Percentiles rank a stretch among this genome's conserved stretches.
Conservation (phyloP, 1,284 basidiomycete genomes). For the Rhodotorula sp. region DNA sequence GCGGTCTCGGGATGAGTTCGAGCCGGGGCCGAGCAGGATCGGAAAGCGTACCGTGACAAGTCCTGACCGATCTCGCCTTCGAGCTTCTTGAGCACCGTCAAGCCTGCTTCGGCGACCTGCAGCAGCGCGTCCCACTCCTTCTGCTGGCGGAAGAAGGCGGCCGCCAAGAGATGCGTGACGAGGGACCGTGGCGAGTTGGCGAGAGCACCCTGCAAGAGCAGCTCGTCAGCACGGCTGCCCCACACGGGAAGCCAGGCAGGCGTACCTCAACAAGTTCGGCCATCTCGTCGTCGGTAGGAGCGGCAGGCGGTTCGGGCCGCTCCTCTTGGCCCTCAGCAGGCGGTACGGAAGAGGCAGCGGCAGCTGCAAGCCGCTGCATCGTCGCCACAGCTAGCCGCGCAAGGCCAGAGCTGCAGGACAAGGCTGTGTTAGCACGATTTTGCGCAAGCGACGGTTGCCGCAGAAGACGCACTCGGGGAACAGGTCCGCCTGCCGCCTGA, state of each 20-base stretch:
- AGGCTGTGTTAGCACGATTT: not conserved
- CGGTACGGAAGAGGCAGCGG: not conserved
- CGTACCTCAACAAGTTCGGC: slow-evolving; percentile 50
- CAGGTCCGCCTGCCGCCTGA: slow-evolving; percentile 67
- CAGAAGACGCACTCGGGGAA: slow-evolving; percentile 61
- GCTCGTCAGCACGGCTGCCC: slow-evolving; percentile 34
- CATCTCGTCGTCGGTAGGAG: slow-evolving; percentile 52
- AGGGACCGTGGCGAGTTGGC: slow-evolving; percentile 63
- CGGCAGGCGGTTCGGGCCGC: not conserved
- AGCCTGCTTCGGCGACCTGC: slow-evolving; percentile 67
- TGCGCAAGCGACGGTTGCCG: not conserved
- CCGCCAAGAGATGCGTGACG: slow-evolving; percentile 66
- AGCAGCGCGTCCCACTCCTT: slow-evolving; percentile 75
- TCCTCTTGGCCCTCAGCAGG: slow-evolving; percentile 3
- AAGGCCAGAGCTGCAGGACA: slow-evolving; percentile 28
- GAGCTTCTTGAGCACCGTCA: slow-evolving; percentile 62
- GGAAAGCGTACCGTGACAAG: slow-evolving; percentile 54
- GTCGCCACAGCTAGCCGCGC: slow-evolving; percentile 12
- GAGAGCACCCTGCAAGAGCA: slow-evolving; percentile 61
- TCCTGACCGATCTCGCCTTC: slow-evolving; percentile 64
- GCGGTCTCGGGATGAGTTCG: slow-evolving; percentile 53
- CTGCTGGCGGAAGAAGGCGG: slow-evolving; percentile 62
- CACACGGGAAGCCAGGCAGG: not conserved
- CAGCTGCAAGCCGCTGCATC: not conserved
- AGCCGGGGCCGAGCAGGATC: not conserved